Base-by-base conservation (phyloP, 2,329 filamentous ascomycete species). In the Xylaria arbuscula region DNA sequence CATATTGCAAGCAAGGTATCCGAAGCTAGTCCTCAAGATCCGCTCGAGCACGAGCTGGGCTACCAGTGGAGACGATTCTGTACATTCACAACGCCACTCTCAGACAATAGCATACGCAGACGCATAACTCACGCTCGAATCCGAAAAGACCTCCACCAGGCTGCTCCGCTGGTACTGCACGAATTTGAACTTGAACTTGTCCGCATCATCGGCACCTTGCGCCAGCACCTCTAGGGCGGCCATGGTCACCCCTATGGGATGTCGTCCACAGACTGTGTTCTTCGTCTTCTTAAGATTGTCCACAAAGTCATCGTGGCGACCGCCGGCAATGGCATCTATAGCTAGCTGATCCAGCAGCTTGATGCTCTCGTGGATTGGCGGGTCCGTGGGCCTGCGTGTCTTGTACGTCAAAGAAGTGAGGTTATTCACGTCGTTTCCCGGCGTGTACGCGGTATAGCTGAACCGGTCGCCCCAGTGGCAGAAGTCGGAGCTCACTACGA, bases 41-140 rank as follows among this genome's bases (percentile, higher is more conserved):
- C 47, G 22, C 54, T 40, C 38, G 17, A 62, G 45, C 32, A 32
- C 42, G 47, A 55, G 40, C 13, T 48, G n/a, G 10, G 47, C 60
- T 59, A 53, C 38, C 15, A 38, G 24, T 48, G 5, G 34, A 54
- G 28, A 32, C 4, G 9, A 10, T 9, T 45, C 36, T 51, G 28
- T 47, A 50, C 6, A 61, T 40, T 59, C 53, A 62, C 60, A 57
- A 40, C 34, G 32, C 63, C 57, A 11, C 32, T 45, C 38, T 78
- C 70, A 94, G 40, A 94, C 77, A 17, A 94, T 85, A 9, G 94
- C 93, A 84, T 96, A 97, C 3, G 94, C 96, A 78, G 94, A 95
- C 2, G 93, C 94, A 80, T 99, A 99, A 81, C 94, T 98, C 60
- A 99, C 96, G 74, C 94, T 98, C 72, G 90, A 96, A 71, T 97